phyloP scores from a whole-genome alignment of 306 rosid genomes.

The Cicer judaicum region DNA sequence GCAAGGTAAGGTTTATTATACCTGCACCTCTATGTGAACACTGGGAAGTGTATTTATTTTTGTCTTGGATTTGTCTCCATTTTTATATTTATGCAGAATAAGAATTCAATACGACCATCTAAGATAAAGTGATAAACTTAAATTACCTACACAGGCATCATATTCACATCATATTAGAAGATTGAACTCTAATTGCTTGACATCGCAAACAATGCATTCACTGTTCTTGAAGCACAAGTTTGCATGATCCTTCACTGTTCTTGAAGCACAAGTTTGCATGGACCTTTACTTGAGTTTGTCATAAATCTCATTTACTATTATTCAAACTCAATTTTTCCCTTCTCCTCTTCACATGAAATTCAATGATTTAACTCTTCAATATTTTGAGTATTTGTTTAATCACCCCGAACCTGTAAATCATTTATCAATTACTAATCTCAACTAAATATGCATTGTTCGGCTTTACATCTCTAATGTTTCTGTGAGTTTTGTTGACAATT shows the following conservation, averaged over 20 bases:
- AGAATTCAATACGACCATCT: background rate
- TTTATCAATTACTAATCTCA: background rate
- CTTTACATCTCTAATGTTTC: conserved; percentile 18
- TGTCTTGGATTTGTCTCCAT: conserved; percentile 4
- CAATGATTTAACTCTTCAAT: background rate
- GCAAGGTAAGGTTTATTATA: conserved; percentile 63
- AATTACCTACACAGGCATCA: background rate
- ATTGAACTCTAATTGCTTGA: conserved; percentile 19
- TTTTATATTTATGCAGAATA: background rate
- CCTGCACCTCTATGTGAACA: background rate
- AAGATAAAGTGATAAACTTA: background rate
- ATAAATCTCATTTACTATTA: conserved; percentile 17
- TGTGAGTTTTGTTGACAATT: background rate
- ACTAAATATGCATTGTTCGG: conserved; percentile 30
- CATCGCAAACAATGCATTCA: background rate
- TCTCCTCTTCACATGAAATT: conserved; percentile 1
- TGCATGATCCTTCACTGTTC: background rate
- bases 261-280: conserved; percentile 11
- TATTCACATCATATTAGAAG: background rate
- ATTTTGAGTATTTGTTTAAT: conserved; percentile 20
- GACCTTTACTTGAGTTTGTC: background rate
- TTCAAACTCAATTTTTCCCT: background rate
- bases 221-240: conserved; percentile 13
- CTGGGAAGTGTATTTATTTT: conserved; percentile 2
- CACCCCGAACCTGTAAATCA: conserved; percentile 2